A percentile compares a stretch with the other conserved stretches of the same genome.
Conservation (phyloP, 2,329 filamentous ascomycete genomes). For the Aspergillus arachidicola region DNA sequence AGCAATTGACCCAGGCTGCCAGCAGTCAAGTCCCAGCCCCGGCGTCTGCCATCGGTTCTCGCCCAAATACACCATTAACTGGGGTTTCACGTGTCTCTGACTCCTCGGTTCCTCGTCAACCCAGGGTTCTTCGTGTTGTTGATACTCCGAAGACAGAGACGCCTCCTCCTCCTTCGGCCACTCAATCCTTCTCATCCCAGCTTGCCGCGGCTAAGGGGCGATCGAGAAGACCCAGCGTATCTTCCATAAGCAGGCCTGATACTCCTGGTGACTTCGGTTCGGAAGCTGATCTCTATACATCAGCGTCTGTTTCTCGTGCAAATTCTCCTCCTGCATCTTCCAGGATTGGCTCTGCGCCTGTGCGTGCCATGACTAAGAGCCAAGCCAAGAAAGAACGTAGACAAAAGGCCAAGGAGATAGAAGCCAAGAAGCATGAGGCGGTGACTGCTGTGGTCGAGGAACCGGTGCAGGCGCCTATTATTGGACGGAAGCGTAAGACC, state of each 20-base stretch:
- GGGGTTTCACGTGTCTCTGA: constrained; percentile 41
- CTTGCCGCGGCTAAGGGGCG: constrained; percentile 33
- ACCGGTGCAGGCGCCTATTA: constrained; percentile 61
- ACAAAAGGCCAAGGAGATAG: constrained; percentile 52
- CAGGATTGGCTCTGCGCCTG: constrained; percentile 61
- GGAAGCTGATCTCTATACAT: constrained; percentile 61
- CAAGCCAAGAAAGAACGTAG: constrained; percentile 62
- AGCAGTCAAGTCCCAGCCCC: constrained; percentile 32
- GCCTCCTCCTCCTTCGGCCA: constrained; percentile 34
- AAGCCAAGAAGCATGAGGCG: constrained; percentile 48
- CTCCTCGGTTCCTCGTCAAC: constrained; percentile 42
- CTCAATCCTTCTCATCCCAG: constrained; percentile 36
- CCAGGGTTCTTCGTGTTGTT: constrained; percentile 59
- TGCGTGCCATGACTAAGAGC: constrained; percentile 62
- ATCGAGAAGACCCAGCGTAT: constrained; percentile 46
- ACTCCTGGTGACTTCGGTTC: constrained; percentile 63
- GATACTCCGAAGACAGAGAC: constrained; percentile 58
- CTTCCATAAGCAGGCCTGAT: constrained; percentile 61
- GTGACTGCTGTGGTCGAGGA: constrained; percentile 48
- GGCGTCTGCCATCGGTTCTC: constrained; percentile 44
- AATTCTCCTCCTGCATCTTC: constrained; percentile 57
- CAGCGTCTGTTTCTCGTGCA: constrained; percentile 61
- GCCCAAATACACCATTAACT: constrained; percentile 52
- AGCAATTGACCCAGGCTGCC: constrained; percentile 23
- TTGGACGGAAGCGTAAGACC: constrained; percentile 64